These are phyloP conservation scores for Staphylotrichum tortipilum DNA, from an alignment of 495 filamentous ascomycete genomes.

Conservation along the genomic window DNA sequence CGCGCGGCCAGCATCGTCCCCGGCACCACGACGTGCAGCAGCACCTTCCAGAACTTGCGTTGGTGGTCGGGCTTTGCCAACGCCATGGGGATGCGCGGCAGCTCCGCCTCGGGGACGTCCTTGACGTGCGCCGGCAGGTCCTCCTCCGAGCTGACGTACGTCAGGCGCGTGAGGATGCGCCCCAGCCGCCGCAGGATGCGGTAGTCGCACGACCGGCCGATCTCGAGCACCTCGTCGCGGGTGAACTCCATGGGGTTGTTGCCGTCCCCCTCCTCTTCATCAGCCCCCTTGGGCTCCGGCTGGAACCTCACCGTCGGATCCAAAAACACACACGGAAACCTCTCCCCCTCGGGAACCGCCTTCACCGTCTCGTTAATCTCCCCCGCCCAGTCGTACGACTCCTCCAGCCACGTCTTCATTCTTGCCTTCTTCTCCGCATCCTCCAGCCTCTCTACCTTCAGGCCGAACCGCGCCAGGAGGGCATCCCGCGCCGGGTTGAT, in stretches of 20 bases:
- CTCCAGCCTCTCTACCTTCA: conserved; percentile 23
- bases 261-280: conserved; percentile 13
- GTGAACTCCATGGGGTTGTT: conserved; percentile 21
- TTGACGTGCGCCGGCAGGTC: conserved; percentile 36
- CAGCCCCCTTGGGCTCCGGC: too few species aligned
- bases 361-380: conserved; percentile 37
- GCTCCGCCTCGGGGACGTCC: conserved; percentile 12
- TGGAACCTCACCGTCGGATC: conserved; percentile 35
- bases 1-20: conserved; percentile 35
- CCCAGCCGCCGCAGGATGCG: conserved; percentile 34
- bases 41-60: conserved; percentile 34
- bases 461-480: conserved; percentile 30
- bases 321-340: conserved; percentile 44
- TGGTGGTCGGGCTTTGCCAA: conserved; percentile 24
- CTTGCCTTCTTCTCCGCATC: conserved; percentile 23
- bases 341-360: conserved; percentile 31
- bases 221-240: conserved; percentile 38
- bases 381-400: conserved; percentile 36
- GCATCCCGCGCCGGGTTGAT: conserved; percentile 29
- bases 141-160: conserved; percentile 28
- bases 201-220: conserved; percentile 38
- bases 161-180: conserved; percentile 34
- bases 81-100: conserved; percentile 31
- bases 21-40: conserved; percentile 36
- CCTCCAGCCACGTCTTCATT: conserved; percentile 38